Percentiles rank a stretch among this genome's conserved stretches.
These are phyloP conservation scores for Didymella sp. DNA, from an alignment of 2,329 filamentous ascomycete species.

Conservation along the genomic window DNA sequence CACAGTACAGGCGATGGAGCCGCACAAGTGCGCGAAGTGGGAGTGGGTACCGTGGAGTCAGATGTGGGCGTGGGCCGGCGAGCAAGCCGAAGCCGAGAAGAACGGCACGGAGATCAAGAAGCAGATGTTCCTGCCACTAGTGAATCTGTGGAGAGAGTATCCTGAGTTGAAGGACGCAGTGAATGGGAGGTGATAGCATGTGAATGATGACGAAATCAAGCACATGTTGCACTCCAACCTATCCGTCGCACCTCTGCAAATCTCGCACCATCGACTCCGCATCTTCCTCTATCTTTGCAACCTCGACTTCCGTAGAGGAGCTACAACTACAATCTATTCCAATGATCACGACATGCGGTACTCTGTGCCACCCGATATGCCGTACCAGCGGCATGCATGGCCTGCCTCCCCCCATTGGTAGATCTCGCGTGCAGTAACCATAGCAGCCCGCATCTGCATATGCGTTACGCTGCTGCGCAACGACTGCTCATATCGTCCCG, in stretches of 20 bases:
- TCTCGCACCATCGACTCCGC: slow-evolving; percentile 12
- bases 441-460: slow-evolving; percentile 8
- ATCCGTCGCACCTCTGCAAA: neutral
- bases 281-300: neutral
- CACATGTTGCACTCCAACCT: neutral
- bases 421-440: slow-evolving; percentile 15
- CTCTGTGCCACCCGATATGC: slow-evolving; percentile 2
- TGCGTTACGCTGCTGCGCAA: slow-evolving; percentile 3
- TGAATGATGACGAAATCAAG: neutral
- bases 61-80: slow-evolving; percentile 49
- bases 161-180: slow-evolving; percentile 38
- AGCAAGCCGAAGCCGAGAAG: slow-evolving; percentile 41
- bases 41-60: slow-evolving; percentile 61
- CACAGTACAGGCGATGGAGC: slow-evolving; percentile 50
- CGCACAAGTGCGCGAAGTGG: slow-evolving; percentile 64
- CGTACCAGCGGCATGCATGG: slow-evolving; percentile 3
- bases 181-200: slow-evolving; percentile 11
- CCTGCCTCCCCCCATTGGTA: slow-evolving; percentile 4
- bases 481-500: neutral
- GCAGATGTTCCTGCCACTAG: slow-evolving; percentile 57
- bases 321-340: slow-evolving; percentile 2
- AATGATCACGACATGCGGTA: slow-evolving; percentile 7
- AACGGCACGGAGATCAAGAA: slow-evolving; percentile 36
- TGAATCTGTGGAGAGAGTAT: slow-evolving; percentile 52
- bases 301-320: neutral